Evolutionary conservation across 345 rosid species (phyloP).

Genomic region (Melaleuca alternifolia): DNA sequence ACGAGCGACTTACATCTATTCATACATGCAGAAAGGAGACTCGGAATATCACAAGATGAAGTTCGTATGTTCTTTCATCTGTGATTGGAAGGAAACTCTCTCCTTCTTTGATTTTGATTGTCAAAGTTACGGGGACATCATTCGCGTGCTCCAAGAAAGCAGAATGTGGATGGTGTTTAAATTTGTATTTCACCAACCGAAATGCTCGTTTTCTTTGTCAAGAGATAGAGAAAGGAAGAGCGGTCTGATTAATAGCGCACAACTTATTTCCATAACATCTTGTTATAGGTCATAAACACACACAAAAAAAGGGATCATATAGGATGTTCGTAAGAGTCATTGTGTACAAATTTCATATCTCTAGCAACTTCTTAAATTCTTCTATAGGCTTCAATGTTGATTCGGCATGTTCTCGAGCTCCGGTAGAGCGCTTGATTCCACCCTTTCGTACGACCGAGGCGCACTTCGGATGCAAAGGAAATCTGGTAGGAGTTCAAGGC

Average conservation of each 20-base stretch:
- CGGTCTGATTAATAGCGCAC: not conserved
- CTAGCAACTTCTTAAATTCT: no score
- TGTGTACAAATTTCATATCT: no score
- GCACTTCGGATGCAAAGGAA: no score
- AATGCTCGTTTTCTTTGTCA: not conserved
- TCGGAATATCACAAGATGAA: not conserved
- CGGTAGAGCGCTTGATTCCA: not conserved
- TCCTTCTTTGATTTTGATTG: not conserved
- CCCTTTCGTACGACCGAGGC: no score
- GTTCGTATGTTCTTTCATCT: not conserved
- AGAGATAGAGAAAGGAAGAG: accelerated
- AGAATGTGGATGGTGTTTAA: not conserved
- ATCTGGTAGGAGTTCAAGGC: not conserved
- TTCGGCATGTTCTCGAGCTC: not conserved
- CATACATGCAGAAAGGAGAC: not conserved
- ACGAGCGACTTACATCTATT: no score
- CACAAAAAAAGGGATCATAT: no score
- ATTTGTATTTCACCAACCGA: not conserved
- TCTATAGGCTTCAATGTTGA: not conserved
- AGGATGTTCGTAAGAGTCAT: no score
- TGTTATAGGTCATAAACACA: not conserved
- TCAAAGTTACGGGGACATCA: not conserved
- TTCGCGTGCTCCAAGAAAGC: not conserved
- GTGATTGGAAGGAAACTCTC: not conserved
- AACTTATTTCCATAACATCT: not conserved